A percentile compares a stretch with the other conserved stretches of the same genome.
Evolutionary conservation across 768 basidiomycete species (phyloP).

Genomic region (Lanmaoa rubissima): DNA sequence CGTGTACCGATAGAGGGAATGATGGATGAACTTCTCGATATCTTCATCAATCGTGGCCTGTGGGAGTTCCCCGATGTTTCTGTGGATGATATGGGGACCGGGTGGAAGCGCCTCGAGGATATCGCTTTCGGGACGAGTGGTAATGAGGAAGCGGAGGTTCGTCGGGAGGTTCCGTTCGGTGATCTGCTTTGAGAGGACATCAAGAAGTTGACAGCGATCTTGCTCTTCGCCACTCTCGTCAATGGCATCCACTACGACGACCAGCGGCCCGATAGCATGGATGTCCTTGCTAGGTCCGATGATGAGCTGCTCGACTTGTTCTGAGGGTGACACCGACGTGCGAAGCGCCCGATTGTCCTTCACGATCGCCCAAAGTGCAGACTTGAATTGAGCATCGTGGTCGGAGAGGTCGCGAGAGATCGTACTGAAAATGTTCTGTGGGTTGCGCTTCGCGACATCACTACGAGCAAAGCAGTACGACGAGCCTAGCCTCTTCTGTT

Average conservation of each 20-base stretch:
- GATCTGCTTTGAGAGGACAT: not conserved
- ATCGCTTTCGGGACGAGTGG: not conserved
- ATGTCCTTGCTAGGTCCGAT: not conserved
- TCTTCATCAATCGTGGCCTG: too few relatives aligned
- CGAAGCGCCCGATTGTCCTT: not conserved
- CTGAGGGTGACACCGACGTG: not conserved
- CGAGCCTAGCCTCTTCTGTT: not conserved
- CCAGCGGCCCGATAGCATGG: not conserved
- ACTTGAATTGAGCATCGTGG: not conserved
- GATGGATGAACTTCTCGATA: too few relatives aligned
- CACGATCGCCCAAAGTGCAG: not conserved
- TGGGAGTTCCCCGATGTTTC: not conserved
- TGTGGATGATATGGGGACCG: not conserved
- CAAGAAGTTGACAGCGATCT: not conserved
- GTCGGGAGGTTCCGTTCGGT: not conserved
- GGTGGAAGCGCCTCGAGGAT: not conserved
- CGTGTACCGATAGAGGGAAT: too few relatives aligned
- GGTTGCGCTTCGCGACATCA: not conserved
- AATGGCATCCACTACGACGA: not conserved
- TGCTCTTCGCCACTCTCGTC: not conserved
- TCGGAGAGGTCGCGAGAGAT: not conserved
- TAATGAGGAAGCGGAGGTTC: not conserved
- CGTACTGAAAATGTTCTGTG: not conserved
- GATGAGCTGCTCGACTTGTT: not conserved
- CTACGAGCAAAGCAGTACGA: not conserved